These are phyloP conservation scores for Dactylellina cionopaga DNA, from an alignment of 2,329 filamentous ascomycete genomes.

Conservation along the genomic window DNA sequence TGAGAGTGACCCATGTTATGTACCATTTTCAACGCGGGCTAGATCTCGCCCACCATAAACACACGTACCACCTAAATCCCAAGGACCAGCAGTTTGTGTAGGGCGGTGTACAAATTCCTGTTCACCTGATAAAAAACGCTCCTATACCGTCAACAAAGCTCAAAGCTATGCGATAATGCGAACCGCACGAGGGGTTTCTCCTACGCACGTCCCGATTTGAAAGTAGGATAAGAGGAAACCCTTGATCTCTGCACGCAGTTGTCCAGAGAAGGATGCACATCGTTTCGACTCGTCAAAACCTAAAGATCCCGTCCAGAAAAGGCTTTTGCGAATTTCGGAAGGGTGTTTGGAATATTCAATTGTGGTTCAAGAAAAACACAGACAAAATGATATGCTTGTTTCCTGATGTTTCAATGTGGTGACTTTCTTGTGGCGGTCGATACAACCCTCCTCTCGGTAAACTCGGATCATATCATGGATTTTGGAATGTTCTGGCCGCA, in stretches of 20 bases:
- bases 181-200: not conserved
- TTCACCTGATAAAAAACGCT: not conserved
- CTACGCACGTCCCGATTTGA: slow-evolving; percentile 75
- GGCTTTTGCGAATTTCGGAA: not conserved
- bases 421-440: too few relatives aligned
- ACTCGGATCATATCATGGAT: slow-evolving; percentile 32
- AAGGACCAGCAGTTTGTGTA: slow-evolving; percentile 44
- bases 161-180: not conserved
- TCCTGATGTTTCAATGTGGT: too few relatives aligned
- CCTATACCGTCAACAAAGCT: not conserved
- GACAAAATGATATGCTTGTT: too few relatives aligned
- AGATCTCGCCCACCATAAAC: slow-evolving; percentile 41
- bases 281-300: not conserved
- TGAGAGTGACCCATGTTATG: not conserved
- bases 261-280: slow-evolving; percentile 84
- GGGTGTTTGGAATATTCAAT: not conserved
- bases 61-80: not conserved
- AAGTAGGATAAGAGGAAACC: slow-evolving; percentile 76
- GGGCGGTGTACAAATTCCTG: slow-evolving; percentile 48
- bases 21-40: slow-evolving; percentile 41
- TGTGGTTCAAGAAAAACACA: too few relatives aligned
- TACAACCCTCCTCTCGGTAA: slow-evolving; percentile 19
- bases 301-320: not conserved
- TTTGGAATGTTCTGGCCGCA: slow-evolving; percentile 36
- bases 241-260: slow-evolving; percentile 73